Conservation (phyloP, 2,329 filamentous ascomycete species). For the Fusarium gaditjirri region DNA sequence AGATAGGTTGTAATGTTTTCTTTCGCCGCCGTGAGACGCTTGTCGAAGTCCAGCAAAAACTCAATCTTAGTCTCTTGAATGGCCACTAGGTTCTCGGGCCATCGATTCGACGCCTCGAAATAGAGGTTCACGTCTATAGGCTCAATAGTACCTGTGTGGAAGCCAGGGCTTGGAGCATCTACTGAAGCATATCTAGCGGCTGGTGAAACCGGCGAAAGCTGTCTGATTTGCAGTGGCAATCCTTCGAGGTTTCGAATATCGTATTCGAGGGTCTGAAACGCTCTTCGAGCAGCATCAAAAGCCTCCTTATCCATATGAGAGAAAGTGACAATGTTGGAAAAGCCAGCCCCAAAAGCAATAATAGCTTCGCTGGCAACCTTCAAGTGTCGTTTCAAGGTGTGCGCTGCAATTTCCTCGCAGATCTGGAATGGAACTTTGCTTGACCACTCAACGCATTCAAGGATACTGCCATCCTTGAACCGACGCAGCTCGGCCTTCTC, state of each 20-base stretch:
- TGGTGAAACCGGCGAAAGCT: slow-evolving; percentile 78
- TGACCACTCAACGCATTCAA: slow-evolving; percentile 90
- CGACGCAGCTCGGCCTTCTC: slow-evolving; percentile 91
- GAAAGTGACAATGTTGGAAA: slow-evolving; percentile 60
- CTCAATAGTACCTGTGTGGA: slow-evolving; percentile 55
- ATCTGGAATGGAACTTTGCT: slow-evolving; percentile 72
- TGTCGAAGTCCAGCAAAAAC: slow-evolving; percentile 81
- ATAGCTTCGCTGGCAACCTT: slow-evolving; percentile 66
- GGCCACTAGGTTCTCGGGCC: slow-evolving; percentile 90
- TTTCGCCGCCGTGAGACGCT: slow-evolving; percentile 72
- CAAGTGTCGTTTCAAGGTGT: slow-evolving; percentile 77
- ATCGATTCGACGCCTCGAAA: slow-evolving; percentile 92
- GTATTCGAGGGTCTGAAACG: slow-evolving; percentile 78
- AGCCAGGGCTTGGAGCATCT: slow-evolving; percentile 52
- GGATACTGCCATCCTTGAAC: slow-evolving; percentile 94
- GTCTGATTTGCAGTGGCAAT: slow-evolving; percentile 87
- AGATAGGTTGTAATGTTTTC: slow-evolving; percentile 73
- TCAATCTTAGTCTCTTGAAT: slow-evolving; percentile 96
- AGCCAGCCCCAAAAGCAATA: slow-evolving; percentile 60
- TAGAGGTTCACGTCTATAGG: slow-evolving; percentile 85
- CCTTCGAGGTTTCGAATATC: slow-evolving; percentile 82
- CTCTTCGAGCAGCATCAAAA: slow-evolving; percentile 76
- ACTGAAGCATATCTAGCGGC: slow-evolving; percentile 80
- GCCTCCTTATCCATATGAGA: slow-evolving; percentile 61
- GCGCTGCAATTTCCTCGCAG: slow-evolving; percentile 81